phyloP scores from a whole-genome alignment of 2,329 filamentous ascomycete species.

The Scedosporium apiospermum region DNA sequence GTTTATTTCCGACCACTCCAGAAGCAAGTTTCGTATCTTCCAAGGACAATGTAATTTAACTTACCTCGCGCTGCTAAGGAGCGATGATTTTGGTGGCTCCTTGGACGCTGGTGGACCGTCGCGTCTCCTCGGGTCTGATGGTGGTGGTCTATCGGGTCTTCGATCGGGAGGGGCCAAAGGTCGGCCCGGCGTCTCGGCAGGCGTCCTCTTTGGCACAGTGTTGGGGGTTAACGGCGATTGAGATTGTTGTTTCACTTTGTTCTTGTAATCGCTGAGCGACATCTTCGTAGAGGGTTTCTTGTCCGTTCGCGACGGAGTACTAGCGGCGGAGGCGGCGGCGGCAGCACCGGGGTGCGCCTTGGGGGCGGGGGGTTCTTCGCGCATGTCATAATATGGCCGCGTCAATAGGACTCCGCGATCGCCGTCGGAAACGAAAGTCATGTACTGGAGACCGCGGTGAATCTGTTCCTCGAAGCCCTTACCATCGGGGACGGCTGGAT shows the following conservation, averaged over 20 bases:
- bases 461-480: constrained; percentile 39
- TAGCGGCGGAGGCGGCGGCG: constrained; percentile 15
- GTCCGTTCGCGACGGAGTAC: constrained; percentile 22
- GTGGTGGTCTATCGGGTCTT: background rate
- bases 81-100: background rate
- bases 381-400: constrained; percentile 47
- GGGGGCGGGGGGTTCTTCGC: constrained; percentile 37
- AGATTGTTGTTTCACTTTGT: constrained; percentile 34
- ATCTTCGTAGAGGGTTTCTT: constrained; percentile 42
- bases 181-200: constrained; percentile 14
- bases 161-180: background rate
- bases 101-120: background rate
- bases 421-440: constrained; percentile 46
- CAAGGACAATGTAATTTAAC: background rate
- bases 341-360: constrained; percentile 22
- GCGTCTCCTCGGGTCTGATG: background rate
- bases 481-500: constrained; percentile 31
- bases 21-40: too few species aligned
- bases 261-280: constrained; percentile 51
- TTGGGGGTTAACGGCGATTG: constrained; percentile 24
- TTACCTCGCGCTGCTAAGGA: background rate
- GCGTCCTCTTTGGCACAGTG: constrained; percentile 16
- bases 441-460: constrained; percentile 42
- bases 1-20: background rate
- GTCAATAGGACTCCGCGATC: constrained; percentile 49